Evolutionary conservation across 495 filamentous ascomycete species (phyloP).

Genomic region (Hypomontagnella submonticulosa): DNA sequence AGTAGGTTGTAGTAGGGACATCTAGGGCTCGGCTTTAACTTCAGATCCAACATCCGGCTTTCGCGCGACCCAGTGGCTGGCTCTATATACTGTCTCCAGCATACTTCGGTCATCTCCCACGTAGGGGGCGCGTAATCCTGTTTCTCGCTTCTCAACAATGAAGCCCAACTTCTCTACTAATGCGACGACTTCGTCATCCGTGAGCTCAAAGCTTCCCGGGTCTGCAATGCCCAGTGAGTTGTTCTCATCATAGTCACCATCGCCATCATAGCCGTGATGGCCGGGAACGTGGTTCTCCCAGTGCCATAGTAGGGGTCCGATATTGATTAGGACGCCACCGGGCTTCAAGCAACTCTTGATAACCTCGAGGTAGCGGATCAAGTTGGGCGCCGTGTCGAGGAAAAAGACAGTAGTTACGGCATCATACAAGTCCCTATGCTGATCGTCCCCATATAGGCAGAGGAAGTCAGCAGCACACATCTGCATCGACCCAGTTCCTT

Average conservation of each 20-base stretch:
- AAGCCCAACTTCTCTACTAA: conserved; percentile 84
- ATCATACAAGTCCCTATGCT: conserved; percentile 72
- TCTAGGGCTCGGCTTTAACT: conserved; percentile 1
- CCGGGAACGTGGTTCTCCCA: conserved; percentile 70
- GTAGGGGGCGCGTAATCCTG: conserved; percentile 73
- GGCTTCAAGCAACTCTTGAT: conserved; percentile 80
- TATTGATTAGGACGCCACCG: conserved; percentile 86
- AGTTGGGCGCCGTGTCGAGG: conserved; percentile 94
- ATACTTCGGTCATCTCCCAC: conserved; percentile 86
- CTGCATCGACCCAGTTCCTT: conserved; percentile 71
- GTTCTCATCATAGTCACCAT: conserved; percentile 57
- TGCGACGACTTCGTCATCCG: conserved; percentile 83
- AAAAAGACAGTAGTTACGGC: conserved; percentile 93
- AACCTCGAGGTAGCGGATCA: conserved; percentile 87
- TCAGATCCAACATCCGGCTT: conserved; percentile 58
- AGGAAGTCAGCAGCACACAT: conserved; percentile 91
- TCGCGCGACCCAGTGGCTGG: conserved; percentile 84
- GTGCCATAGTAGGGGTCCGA: conserved; percentile 93
- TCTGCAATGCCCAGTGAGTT: conserved; percentile 71
- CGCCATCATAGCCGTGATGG: conserved; percentile 54
- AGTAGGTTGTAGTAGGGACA: conserved; percentile 1
- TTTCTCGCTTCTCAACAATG: conserved; percentile 68
- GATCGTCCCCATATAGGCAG: conserved; percentile 71
- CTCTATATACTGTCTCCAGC: conserved; percentile 81
- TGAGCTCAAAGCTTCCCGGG: conserved; percentile 85